Percentiles rank a stretch among this genome's conserved stretches.
Evolutionary conservation across 371 early-diverging fungal species (phyloP).

Genomic region (Rhizopus arrhizus): DNA sequence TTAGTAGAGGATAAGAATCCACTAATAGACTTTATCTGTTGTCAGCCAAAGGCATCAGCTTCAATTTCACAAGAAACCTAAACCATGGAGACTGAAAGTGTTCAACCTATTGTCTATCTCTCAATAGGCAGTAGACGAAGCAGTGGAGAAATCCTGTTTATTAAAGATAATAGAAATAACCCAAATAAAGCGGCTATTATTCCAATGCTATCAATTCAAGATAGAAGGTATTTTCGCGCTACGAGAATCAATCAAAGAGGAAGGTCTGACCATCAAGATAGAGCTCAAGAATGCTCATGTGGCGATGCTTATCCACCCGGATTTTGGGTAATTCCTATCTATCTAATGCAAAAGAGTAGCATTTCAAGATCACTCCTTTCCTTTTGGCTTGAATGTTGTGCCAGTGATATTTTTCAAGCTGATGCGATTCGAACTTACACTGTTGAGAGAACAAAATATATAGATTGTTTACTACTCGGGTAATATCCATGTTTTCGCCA

Average conservation of each 20-base stretch:
- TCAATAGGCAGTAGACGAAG: background rate
- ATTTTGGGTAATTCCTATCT: background rate
- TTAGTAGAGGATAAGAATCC: background rate
- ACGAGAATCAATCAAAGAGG: conserved; percentile 21
- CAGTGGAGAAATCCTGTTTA: background rate
- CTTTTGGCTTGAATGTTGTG: too few species aligned
- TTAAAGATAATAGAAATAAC: background rate
- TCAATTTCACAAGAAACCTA: background rate
- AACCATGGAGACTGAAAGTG: background rate
- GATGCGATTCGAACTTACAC: too few species aligned
- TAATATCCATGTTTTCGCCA: too few species aligned
- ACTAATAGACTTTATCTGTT: background rate
- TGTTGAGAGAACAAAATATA: too few species aligned
- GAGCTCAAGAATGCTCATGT: too few species aligned
- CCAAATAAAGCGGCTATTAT: conserved; percentile 6
- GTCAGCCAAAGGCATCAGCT: background rate
- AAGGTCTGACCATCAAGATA: conserved; percentile 38
- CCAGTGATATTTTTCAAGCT: too few species aligned
- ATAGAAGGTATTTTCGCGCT: conserved; percentile 38
- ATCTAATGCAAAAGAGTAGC: too few species aligned
- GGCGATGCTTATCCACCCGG: background rate
- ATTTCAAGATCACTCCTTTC: too few species aligned
- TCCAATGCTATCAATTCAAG: conserved; percentile 28
- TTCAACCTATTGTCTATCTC: background rate
- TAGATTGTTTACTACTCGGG: too few species aligned